A percentile compares a stretch with the other conserved stretches of the same genome.
phyloP scores from a whole-genome alignment of 2,329 filamentous ascomycete species.

The Aspergillus quadrilineatus region DNA sequence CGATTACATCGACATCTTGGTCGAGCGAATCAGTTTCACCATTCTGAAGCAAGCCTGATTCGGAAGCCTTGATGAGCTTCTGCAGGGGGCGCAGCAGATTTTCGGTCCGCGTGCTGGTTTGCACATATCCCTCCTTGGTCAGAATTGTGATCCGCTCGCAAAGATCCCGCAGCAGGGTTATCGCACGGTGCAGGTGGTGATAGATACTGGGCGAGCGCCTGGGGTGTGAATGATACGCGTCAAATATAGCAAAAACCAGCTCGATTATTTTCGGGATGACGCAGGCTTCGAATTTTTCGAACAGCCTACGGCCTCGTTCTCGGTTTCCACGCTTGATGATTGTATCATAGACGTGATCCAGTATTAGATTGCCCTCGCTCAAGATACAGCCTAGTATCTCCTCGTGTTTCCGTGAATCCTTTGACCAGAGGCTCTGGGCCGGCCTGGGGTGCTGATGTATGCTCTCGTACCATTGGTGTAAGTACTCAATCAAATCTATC shows the following conservation, averaged over 20 bases:
- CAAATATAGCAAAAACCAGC: slow-evolving; percentile 21
- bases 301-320: slow-evolving; percentile 12
- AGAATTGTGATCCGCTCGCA: slow-evolving; percentile 19
- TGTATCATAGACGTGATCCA: slow-evolving; percentile 17
- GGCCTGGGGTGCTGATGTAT: background rate
- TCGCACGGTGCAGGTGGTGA: slow-evolving; percentile 17
- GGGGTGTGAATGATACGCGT: slow-evolving; percentile 18
- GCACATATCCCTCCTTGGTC: slow-evolving; percentile 11
- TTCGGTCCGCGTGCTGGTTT: slow-evolving; percentile 2
- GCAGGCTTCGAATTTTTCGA: slow-evolving; percentile 21
- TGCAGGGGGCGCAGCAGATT: slow-evolving; percentile 12
- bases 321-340: background rate
- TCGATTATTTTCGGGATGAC: slow-evolving; percentile 21
- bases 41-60: slow-evolving; percentile 1
- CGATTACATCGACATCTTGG: background rate
- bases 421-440: background rate
- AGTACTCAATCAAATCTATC: background rate
- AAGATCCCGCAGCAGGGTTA: slow-evolving; percentile 19
- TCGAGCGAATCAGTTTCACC: background rate
- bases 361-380: slow-evolving; percentile 10
- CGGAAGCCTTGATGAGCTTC: slow-evolving; percentile 15
- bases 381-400: slow-evolving; percentile 15
- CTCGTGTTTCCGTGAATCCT: background rate
- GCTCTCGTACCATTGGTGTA: slow-evolving; percentile 5
- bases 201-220: slow-evolving; percentile 17